Conservation (phyloP, 164 flowering plant genomes). For the Nymphaea colorata region DNA sequence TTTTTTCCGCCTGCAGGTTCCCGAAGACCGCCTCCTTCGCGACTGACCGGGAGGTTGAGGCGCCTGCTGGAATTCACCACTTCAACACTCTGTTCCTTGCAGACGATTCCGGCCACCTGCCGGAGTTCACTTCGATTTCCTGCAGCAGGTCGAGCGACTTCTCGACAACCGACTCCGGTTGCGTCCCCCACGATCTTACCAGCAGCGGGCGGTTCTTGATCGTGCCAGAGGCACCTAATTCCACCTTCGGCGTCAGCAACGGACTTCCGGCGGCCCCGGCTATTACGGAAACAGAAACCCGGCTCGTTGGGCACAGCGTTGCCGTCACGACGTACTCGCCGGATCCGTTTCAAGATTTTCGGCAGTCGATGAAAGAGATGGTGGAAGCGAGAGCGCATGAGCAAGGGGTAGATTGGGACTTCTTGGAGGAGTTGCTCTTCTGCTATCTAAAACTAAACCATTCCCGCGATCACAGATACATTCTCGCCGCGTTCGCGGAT, state of each 20-base stretch:
- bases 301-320: slow-evolving; percentile 31
- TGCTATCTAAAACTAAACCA: slow-evolving; percentile 65
- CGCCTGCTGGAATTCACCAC: neutral
- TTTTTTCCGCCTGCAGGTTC: slow-evolving; percentile 47
- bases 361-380: slow-evolving; percentile 55
- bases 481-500: slow-evolving; percentile 65
- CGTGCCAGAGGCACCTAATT: slow-evolving; percentile 26
- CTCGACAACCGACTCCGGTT: neutral
- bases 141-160: slow-evolving; percentile 7
- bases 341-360: slow-evolving; percentile 50
- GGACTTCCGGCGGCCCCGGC: slow-evolving; percentile 4
- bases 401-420: slow-evolving; percentile 55
- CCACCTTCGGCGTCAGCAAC: slow-evolving; percentile 16
- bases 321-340: slow-evolving; percentile 38
- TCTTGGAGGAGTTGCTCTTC: slow-evolving; percentile 71
- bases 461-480: slow-evolving; percentile 43
- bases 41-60: slow-evolving; percentile 7
- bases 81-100: slow-evolving; percentile 38
- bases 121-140: slow-evolving; percentile 35
- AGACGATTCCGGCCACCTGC: slow-evolving; percentile 40
- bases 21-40: slow-evolving; percentile 53
- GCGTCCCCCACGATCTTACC: neutral
- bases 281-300: neutral
- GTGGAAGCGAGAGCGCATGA: slow-evolving; percentile 19
- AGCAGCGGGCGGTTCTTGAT: slow-evolving; percentile 29